Percentiles rank a stretch among this genome's conserved stretches.
phyloP scores from a whole-genome alignment of 257 asterid genomes.

The Scutellaria galericulata region DNA sequence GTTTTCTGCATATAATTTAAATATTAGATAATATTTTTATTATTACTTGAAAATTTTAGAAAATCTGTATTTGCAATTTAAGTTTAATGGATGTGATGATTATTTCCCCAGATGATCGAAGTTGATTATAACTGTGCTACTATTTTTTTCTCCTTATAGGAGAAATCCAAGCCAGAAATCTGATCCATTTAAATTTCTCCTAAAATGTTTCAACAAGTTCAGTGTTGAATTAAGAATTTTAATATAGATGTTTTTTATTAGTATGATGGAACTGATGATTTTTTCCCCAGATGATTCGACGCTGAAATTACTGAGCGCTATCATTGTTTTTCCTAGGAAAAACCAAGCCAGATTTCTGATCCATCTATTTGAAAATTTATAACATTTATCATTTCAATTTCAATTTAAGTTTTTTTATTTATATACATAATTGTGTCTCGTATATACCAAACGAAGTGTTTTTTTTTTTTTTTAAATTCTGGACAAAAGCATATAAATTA shows the following conservation, averaged over 20 bases:
- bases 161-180: slow-evolving; percentile 63
- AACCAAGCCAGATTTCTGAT: slow-evolving; percentile 37
- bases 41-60: neutral
- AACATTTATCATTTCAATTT: too few species aligned
- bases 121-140: slow-evolving; percentile 55
- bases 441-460: too few species aligned
- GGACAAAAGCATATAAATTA: too few species aligned
- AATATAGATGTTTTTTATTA: neutral
- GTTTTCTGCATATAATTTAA: neutral
- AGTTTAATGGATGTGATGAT: slow-evolving; percentile 45
- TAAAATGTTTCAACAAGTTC: neutral
- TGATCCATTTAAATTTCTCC: slow-evolving; percentile 49
- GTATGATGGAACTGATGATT: slow-evolving; percentile 66
- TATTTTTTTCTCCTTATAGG: slow-evolving; percentile 30
- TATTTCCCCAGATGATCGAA: slow-evolving; percentile 69
- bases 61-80: neutral
- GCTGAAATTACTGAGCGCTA: slow-evolving; percentile 84
- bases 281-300: slow-evolving; percentile 96
- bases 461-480: too few species aligned
- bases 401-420: too few species aligned
- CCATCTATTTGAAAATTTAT: neutral
- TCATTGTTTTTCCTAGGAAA: slow-evolving; percentile 31
- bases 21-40: neutral
- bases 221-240: too few species aligned
- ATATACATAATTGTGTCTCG: too few species aligned